Conservation (phyloP, 2,329 filamentous ascomycete species). For the Zymoseptoria ardabiliae region DNA sequence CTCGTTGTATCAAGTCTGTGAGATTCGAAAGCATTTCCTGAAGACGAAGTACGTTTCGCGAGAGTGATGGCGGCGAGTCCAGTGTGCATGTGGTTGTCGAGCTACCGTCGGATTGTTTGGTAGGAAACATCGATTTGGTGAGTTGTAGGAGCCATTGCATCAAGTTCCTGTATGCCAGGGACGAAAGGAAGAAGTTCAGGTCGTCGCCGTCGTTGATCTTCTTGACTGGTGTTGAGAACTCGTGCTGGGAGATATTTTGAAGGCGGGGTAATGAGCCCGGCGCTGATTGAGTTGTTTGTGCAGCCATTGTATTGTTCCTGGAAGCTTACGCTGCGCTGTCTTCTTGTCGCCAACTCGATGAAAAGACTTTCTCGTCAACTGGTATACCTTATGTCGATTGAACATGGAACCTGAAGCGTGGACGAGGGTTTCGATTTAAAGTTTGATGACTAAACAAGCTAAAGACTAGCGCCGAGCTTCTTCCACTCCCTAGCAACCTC, state of each 20-base stretch:
- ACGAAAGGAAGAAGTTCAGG: slow-evolving; percentile 70
- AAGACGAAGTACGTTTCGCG: slow-evolving; percentile 52
- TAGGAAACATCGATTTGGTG: slow-evolving; percentile 76
- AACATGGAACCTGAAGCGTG: background rate
- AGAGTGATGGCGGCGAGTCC: slow-evolving; percentile 44
- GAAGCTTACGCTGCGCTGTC: background rate
- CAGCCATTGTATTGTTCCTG: background rate
- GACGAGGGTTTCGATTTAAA: background rate
- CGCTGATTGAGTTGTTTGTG: background rate
- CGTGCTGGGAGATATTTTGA: slow-evolving; percentile 14
- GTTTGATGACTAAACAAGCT: background rate
- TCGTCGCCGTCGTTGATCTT: slow-evolving; percentile 78
- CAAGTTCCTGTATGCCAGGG: slow-evolving; percentile 79
- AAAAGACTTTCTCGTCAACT: background rate
- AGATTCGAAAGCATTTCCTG: slow-evolving; percentile 58
- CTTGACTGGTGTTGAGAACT: slow-evolving; percentile 65
- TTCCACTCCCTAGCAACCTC: background rate
- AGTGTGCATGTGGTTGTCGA: slow-evolving; percentile 5
- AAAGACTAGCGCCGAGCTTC: too few relatives aligned
- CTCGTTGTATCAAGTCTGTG: slow-evolving; percentile 62
- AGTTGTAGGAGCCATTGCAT: slow-evolving; percentile 83
- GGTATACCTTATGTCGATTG: too few relatives aligned
- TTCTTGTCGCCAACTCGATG: background rate
- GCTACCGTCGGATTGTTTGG: slow-evolving; percentile 39
- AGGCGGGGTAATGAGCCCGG: slow-evolving; percentile 3